phyloP scores from a whole-genome alignment of 805 yeast genomes.

The Suhomyces sp. region DNA sequence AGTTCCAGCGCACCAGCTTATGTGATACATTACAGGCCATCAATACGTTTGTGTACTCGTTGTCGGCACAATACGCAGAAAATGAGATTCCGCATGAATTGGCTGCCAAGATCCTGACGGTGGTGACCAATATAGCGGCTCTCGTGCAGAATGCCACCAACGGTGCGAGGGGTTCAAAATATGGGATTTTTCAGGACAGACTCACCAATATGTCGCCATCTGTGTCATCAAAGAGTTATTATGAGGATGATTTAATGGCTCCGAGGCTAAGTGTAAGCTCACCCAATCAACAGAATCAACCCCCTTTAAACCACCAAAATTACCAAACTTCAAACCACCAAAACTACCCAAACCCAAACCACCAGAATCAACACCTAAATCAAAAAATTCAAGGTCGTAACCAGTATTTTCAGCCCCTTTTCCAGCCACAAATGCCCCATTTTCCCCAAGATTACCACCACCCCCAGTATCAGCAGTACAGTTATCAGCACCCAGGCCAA shows the following conservation, averaged over 20 bases:
- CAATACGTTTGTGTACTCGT: conserved; percentile 9
- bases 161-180: neutral
- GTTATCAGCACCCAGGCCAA: neutral
- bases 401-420: neutral
- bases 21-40: conserved; percentile 8
- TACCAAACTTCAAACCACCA: neutral
- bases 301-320: neutral
- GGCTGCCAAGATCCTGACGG: conserved; percentile 5
- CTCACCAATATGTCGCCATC: conserved; percentile 12
- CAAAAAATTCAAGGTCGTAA: neutral
- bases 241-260: conserved; percentile 5
- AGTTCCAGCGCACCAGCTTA: conserved; percentile 11
- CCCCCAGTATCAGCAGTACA: neutral
- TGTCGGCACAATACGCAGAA: conserved; percentile 9
- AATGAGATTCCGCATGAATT: conserved; percentile 7
- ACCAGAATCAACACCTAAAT: neutral
- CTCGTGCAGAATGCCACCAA: conserved; percentile 4
- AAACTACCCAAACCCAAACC: neutral
- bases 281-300: neutral
- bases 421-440: neutral
- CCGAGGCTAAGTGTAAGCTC: neutral
- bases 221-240: conserved; percentile 9
- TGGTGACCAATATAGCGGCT: conserved; percentile 5
- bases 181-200: conserved; percentile 11
- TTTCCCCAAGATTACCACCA: neutral